Percentiles rank a stretch among this genome's conserved stretches.
Evolutionary conservation across 257 asterid genomes (phyloP).

Genomic region (Solanum lignicaule): DNA sequence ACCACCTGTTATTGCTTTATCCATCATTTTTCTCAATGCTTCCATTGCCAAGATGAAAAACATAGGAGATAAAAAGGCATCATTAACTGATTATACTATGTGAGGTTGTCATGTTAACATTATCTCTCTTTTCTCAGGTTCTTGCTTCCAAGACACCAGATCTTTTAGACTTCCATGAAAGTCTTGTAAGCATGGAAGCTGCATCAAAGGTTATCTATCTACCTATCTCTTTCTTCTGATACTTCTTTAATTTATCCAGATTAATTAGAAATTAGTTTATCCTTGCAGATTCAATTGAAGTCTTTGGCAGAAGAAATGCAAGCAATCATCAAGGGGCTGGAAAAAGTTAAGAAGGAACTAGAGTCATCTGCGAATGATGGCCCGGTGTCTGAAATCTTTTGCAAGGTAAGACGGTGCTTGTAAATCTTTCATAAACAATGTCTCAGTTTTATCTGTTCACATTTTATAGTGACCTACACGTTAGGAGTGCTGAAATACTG

Average conservation of each 20-base stretch:
- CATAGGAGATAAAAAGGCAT: not conserved
- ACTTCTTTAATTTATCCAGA: not conserved
- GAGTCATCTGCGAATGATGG: slow-evolving; percentile 88
- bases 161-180: slow-evolving; percentile 66
- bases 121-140: slow-evolving; percentile 39
- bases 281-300: slow-evolving; percentile 80
- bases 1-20: not conserved
- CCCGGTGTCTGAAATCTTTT: slow-evolving; percentile 80
- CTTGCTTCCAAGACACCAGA: slow-evolving; percentile 70
- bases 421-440: not conserved
- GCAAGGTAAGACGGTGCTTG: slow-evolving; percentile 47
- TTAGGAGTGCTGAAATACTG: not conserved
- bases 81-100: not conserved
- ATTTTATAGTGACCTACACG: not conserved
- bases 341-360: slow-evolving; percentile 88
- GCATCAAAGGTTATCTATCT: slow-evolving; percentile 60
- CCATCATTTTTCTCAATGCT: not conserved
- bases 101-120: not conserved
- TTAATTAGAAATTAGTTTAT: not conserved
- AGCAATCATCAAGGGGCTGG: slow-evolving; percentile 89
- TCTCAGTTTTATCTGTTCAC: not conserved
- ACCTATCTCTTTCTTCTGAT: not conserved
- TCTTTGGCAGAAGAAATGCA: slow-evolving; percentile 99
- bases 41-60: not conserved
- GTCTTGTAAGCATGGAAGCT: slow-evolving; percentile 75